A percentile compares a stretch with the other conserved stretches of the same genome.
Evolutionary conservation across 345 rosid genomes (phyloP).

Genomic region (Eucalyptus leucophloia): DNA sequence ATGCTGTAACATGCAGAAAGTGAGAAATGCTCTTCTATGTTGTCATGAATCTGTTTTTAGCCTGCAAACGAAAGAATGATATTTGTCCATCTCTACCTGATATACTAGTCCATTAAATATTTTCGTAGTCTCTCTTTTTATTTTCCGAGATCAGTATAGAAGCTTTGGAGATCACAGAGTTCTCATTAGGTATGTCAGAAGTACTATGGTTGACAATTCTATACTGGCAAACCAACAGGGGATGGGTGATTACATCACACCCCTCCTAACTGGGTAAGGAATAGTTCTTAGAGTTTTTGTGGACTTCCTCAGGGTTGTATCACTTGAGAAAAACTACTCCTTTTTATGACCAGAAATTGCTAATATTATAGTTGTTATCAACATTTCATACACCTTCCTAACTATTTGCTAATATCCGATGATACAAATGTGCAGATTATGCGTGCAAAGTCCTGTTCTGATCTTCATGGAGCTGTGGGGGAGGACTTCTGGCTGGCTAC

Average conservation of each 20-base stretch:
- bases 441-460: constrained; percentile 63
- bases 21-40: background rate
- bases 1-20: background rate
- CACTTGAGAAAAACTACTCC: background rate
- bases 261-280: background rate
- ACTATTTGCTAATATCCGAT: background rate
- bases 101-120: background rate
- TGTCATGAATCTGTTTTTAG: background rate
- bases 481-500: constrained; percentile 99
- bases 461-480: constrained; percentile 70
- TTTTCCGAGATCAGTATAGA: background rate
- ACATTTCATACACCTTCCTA: background rate
- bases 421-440: constrained; percentile 38
- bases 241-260: background rate
- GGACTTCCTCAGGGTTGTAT: background rate
- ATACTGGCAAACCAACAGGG: background rate
- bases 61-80: background rate
- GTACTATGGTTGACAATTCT: background rate
- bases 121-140: background rate
- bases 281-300: background rate
- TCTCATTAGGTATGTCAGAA: background rate
- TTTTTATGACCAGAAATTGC: background rate
- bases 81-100: background rate
- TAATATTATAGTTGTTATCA: background rate
- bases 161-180: background rate